Evolutionary conservation across 2,329 filamentous ascomycete genomes (phyloP).

Genomic region (Cyclaneusma minus): DNA sequence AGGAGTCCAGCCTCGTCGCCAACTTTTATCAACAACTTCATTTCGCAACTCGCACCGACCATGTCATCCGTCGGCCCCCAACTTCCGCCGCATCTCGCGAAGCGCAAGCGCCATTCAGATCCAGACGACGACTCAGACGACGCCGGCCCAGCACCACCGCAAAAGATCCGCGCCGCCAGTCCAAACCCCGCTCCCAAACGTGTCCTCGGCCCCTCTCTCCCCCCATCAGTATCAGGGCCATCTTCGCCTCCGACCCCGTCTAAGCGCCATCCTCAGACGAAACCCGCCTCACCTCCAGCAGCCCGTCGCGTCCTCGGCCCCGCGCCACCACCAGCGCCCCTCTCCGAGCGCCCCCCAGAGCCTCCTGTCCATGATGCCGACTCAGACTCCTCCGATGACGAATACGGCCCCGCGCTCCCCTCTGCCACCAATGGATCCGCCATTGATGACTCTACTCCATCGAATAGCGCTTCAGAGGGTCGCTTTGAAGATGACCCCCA

Average conservation of each 20-base stretch:
- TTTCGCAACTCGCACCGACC: slow-evolving; percentile 2
- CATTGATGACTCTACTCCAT: slow-evolving; percentile 2
- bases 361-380: slow-evolving; percentile 12
- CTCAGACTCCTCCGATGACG: slow-evolving; percentile 28
- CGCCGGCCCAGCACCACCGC: slow-evolving; percentile 23
- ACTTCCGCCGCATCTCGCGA: slow-evolving; percentile 49
- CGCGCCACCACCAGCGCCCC: slow-evolving; percentile 25
- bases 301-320: slow-evolving; percentile 23
- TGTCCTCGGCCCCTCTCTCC: slow-evolving; percentile 11
- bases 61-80: slow-evolving; percentile 41
- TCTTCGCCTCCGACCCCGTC: slow-evolving; percentile 4
- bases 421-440: slow-evolving; percentile 21
- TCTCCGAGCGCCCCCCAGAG: slow-evolving; percentile 22
- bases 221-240: slow-evolving; percentile 7
- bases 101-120: slow-evolving; percentile 40
- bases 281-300: slow-evolving; percentile 6
- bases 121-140: slow-evolving; percentile 18
- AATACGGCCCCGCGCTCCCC: slow-evolving; percentile 45
- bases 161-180: slow-evolving; percentile 24
- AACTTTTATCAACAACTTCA: neutral
- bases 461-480: slow-evolving; percentile 5
- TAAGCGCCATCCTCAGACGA: slow-evolving; percentile 11
- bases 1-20: too few relatives aligned
- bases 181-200: slow-evolving; percentile 3
- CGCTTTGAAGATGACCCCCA: too few relatives aligned